phyloP scores from a whole-genome alignment of 257 asterid genomes.

The Lycium barbarum region DNA sequence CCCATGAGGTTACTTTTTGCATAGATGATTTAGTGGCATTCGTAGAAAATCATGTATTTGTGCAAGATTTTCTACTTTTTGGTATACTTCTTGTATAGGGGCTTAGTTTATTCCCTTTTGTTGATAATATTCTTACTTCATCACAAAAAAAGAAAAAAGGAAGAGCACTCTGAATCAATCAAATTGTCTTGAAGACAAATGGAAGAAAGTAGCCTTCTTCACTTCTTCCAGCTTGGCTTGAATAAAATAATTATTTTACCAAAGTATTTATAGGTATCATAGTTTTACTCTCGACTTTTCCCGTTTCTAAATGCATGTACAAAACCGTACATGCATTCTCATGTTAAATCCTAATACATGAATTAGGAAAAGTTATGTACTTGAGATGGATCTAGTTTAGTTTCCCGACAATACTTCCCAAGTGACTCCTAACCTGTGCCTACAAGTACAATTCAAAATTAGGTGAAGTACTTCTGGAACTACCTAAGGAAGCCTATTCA shows the following conservation, averaged over 20 bases:
- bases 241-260: not conserved
- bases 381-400: not conserved
- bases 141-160: not conserved
- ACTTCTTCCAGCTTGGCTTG: not conserved
- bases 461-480: not conserved
- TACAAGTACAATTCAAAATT: not conserved
- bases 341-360: not conserved
- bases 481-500: not conserved
- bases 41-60: no score
- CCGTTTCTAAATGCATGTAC: not conserved
- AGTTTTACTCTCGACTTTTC: not conserved
- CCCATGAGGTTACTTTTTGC: no score
- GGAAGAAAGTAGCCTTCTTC: not conserved
- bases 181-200: constrained; percentile 4
- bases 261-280: constrained; percentile 19
- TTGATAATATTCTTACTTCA: no score
- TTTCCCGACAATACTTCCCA: constrained; percentile 14
- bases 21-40: no score
- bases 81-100: no score
- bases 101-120: no score
- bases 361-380: not conserved
- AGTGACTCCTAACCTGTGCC: not conserved
- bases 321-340: not conserved
- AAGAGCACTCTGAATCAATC: constrained; percentile 14
- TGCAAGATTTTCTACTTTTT: no score